A percentile compares a stretch with the other conserved stretches of the same genome.
phyloP scores from a whole-genome alignment of 2,329 filamentous ascomycete species.

The Xylariaceae sp. region DNA sequence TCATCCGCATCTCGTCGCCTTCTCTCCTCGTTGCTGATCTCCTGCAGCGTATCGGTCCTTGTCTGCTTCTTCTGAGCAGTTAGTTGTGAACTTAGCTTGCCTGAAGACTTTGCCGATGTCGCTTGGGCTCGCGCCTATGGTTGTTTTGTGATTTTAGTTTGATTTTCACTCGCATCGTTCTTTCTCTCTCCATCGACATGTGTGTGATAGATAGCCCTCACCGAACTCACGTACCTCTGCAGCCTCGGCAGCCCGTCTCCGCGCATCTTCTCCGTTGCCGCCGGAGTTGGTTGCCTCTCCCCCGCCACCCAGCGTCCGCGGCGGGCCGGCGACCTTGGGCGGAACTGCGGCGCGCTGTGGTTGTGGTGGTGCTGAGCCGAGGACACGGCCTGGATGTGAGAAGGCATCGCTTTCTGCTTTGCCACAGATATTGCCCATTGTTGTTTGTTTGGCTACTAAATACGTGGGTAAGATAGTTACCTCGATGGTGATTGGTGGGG shows the following conservation, averaged over 20 bases:
- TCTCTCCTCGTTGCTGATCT: constrained; percentile 63
- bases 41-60: constrained; percentile 61
- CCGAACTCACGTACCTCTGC: constrained; percentile 65
- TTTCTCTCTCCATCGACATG: too few relatives aligned
- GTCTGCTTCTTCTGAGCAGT: constrained; percentile 74
- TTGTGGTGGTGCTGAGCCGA: constrained; percentile 55
- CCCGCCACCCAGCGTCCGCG: constrained; percentile 60
- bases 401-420: constrained; percentile 67
- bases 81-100: constrained; percentile 68
- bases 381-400: constrained; percentile 65
- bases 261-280: constrained; percentile 52
- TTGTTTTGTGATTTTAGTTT: constrained; percentile 1
- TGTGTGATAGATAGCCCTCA: too few relatives aligned
- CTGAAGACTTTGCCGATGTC: constrained; percentile 49
- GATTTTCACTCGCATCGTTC: not conserved
- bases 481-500: too few relatives aligned
- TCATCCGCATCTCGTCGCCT: constrained; percentile 65
- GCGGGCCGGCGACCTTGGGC: constrained; percentile 50
- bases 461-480: too few relatives aligned
- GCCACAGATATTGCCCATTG: constrained; percentile 86
- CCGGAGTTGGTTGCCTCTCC: constrained; percentile 13
- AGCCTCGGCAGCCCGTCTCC: constrained; percentile 70
- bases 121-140: constrained; percentile 66
- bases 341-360: constrained; percentile 50
- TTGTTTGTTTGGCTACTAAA: too few relatives aligned